Conservation (phyloP, 495 filamentous ascomycete species). For the Hyaloscypha bicolor region DNA sequence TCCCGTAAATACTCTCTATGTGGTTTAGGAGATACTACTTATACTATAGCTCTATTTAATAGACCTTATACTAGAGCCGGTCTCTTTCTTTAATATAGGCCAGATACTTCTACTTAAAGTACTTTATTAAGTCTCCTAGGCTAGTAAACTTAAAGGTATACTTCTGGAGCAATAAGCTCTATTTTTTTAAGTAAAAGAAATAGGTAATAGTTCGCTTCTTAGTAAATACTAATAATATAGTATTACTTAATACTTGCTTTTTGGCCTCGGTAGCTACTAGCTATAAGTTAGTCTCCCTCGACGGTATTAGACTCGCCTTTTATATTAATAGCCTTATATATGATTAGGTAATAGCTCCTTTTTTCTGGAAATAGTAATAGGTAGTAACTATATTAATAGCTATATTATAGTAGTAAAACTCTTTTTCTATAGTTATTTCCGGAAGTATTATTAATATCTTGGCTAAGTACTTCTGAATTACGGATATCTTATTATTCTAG, state of each 20-base stretch:
- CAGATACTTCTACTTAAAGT: slow-evolving; percentile 46
- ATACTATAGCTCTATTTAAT: slow-evolving; percentile 28
- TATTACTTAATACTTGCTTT: slow-evolving; percentile 35
- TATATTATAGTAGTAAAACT: slow-evolving; percentile 36
- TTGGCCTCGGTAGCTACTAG: slow-evolving; percentile 29
- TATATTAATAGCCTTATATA: slow-evolving; percentile 30
- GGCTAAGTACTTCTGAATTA: slow-evolving; percentile 35
- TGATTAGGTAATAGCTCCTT: slow-evolving; percentile 32
- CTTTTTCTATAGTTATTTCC: slow-evolving; percentile 38
- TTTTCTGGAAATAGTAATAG: slow-evolving; percentile 40
- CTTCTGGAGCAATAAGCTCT: slow-evolving; percentile 33
- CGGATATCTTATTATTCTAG: slow-evolving; percentile 26
- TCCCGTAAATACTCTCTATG: slow-evolving; percentile 10
- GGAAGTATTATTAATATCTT: slow-evolving; percentile 38
- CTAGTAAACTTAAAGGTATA: slow-evolving; percentile 37
- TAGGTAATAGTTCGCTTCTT: slow-evolving; percentile 40
- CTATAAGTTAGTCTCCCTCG: slow-evolving; percentile 24
- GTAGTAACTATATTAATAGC: slow-evolving; percentile 40
- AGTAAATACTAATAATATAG: slow-evolving; percentile 36
- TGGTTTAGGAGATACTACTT: slow-evolving; percentile 31
- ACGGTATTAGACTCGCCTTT: slow-evolving; percentile 23
- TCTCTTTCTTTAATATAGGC: slow-evolving; percentile 32
- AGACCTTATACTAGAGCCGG: slow-evolving; percentile 27
- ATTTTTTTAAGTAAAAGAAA: slow-evolving; percentile 44
- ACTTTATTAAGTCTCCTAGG: slow-evolving; percentile 42